phyloP scores from a whole-genome alignment of 352 stramenopile genomes.

The Phytophthora foliorum region DNA sequence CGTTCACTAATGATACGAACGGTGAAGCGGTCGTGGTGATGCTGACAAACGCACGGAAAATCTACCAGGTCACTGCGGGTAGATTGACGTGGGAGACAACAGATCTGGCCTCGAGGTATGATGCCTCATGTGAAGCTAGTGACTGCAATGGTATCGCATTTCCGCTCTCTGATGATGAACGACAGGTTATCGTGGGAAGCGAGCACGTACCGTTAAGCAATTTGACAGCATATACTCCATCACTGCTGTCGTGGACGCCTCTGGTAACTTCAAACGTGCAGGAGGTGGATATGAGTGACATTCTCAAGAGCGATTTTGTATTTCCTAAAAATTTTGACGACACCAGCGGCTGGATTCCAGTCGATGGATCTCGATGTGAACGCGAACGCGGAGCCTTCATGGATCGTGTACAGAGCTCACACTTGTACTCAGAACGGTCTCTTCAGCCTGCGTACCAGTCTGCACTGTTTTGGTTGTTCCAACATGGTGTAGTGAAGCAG shows the following conservation, averaged over 20 bases:
- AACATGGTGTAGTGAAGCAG: conserved; percentile 48
- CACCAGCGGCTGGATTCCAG: conserved; percentile 35
- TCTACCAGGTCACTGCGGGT: conserved; percentile 59
- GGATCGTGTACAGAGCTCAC: conserved; percentile 48
- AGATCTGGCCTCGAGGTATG: conserved; percentile 44
- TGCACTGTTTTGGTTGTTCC: conserved; percentile 66
- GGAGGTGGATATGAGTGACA: conserved; percentile 57
- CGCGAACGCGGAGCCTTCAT: conserved; percentile 55
- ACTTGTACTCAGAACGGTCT: conserved; percentile 61
- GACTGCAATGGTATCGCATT: conserved; percentile 48
- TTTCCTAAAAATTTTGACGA: conserved; percentile 60
- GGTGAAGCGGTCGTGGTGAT: conserved; percentile 36
- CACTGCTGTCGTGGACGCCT: conserved; percentile 39
- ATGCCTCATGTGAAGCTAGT: conserved; percentile 36
- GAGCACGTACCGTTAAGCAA: conserved; percentile 40
- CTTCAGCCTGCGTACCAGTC: conserved; percentile 58
- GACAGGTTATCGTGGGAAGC: conserved; percentile 41
- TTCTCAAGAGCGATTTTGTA: conserved; percentile 66
- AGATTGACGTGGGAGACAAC: conserved; percentile 48
- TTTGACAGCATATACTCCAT: conserved; percentile 43
- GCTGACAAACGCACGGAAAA: conserved; percentile 52
- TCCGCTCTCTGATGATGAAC: conserved; percentile 19
- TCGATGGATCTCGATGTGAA: conserved; percentile 52
- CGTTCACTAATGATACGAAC: conserved; percentile 14
- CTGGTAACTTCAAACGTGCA: conserved; percentile 59